phyloP scores from a whole-genome alignment of 805 yeast species.

The Citeromyces matritensis region DNA sequence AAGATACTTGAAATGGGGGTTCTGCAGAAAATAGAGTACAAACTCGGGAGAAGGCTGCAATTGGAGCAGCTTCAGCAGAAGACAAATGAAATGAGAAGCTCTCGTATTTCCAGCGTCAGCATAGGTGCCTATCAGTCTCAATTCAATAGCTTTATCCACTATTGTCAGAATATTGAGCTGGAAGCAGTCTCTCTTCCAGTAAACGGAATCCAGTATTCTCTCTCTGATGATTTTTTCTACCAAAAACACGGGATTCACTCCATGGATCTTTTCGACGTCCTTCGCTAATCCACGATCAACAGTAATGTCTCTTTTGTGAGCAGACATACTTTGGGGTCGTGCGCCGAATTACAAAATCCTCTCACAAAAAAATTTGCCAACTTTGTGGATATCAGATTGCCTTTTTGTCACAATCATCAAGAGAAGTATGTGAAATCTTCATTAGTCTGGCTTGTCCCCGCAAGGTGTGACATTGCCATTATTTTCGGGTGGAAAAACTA shows the following conservation, averaged over 20 bases:
- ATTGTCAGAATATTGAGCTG: constrained; percentile 24
- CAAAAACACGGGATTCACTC: constrained; percentile 31
- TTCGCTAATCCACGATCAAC: constrained; percentile 19
- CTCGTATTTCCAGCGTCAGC: constrained; percentile 23
- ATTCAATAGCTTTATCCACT: constrained; percentile 27
- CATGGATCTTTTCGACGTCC: constrained; percentile 17
- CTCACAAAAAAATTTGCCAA: too few species aligned
- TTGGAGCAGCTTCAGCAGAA: constrained; percentile 65
- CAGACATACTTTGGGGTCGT: neutral
- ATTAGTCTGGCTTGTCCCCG: too few species aligned
- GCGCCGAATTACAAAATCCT: too few species aligned
- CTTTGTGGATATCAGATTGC: too few species aligned
- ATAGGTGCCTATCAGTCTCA: constrained; percentile 33
- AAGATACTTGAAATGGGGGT: constrained; percentile 64
- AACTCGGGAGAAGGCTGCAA: constrained; percentile 53
- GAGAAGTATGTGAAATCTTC: too few species aligned
- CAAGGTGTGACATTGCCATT: too few species aligned
- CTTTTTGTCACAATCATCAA: too few species aligned
- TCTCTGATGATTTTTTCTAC: constrained; percentile 46
- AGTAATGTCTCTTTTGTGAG: constrained; percentile 3
- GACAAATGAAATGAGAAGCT: constrained; percentile 64
- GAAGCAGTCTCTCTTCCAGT: constrained; percentile 43
- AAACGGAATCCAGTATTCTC: constrained; percentile 35
- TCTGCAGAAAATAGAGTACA: constrained; percentile 34
- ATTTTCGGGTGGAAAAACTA: too few species aligned